Conservation (phyloP, 345 rosid genomes). For the Barbarea vulgaris region DNA sequence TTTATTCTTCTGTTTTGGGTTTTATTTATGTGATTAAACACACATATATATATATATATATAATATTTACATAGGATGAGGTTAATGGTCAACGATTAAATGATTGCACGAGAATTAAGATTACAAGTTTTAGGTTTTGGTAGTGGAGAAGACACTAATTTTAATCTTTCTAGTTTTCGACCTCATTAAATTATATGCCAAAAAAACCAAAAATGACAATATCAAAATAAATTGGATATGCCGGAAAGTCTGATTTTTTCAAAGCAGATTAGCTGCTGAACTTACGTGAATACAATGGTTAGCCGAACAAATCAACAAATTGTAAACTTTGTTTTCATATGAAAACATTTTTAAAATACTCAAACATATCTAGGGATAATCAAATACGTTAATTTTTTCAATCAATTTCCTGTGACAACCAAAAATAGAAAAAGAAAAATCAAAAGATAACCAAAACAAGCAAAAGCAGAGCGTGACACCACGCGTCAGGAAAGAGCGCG, state of each 20-base stretch:
- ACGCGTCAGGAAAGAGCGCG: not conserved
- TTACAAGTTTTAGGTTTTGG: not conserved
- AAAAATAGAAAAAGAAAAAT: not conserved
- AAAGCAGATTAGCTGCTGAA: not conserved
- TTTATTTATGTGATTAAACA: not conserved
- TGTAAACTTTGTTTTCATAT: not conserved
- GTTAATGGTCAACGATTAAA: not conserved
- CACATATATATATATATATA: no score
- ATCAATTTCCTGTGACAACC: not conserved
- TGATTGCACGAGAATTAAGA: not conserved
- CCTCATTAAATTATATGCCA: not conserved
- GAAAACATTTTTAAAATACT: not conserved
- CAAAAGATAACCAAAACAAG: not conserved
- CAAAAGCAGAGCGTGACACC: not conserved
- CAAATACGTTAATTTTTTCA: constrained; percentile 25
- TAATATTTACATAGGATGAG: not conserved
- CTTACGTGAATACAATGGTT: constrained; percentile 7
- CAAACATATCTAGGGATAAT: not conserved
- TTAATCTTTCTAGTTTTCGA: not conserved
- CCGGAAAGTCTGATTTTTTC: not conserved
- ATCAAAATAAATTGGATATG: not conserved
- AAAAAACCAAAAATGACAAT: not conserved
- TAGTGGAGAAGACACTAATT: not conserved
- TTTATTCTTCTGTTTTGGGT: not conserved
- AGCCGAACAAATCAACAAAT: constrained; percentile 10